Evolutionary conservation across 805 yeast genomes (phyloP).

Genomic region (Ogataea corticis): DNA sequence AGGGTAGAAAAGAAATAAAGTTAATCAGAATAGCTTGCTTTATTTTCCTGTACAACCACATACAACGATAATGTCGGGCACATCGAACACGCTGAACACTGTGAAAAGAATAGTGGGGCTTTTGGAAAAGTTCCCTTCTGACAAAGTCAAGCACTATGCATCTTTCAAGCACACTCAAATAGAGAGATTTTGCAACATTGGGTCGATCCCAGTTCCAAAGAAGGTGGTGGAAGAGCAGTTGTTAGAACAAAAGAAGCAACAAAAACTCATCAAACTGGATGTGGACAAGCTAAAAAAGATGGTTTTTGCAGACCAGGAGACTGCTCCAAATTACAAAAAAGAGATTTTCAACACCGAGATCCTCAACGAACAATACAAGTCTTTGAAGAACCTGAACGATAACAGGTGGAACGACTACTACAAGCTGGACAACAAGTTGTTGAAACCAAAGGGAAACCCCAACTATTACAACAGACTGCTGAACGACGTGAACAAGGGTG

Average conservation of each 20-base stretch:
- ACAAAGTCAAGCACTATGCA: conserved; percentile 64
- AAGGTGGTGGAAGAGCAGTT: conserved; percentile 36
- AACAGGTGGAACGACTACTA: conserved; percentile 67
- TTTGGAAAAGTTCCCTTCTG: conserved; percentile 66
- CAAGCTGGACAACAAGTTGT: conserved; percentile 61
- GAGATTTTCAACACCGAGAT: conserved; percentile 52
- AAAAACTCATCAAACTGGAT: conserved; percentile 34
- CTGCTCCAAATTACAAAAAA: conserved; percentile 42
- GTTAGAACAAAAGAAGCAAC: conserved; percentile 38
- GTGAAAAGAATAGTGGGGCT: conserved; percentile 58
- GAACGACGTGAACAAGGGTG: conserved; percentile 60
- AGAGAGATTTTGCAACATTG: conserved; percentile 52
- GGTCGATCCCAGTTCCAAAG: conserved; percentile 44
- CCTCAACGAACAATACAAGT: conserved; percentile 52
- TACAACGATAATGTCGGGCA: conserved; percentile 4
- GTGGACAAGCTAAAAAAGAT: conserved; percentile 41
- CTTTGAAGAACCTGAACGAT: conserved; percentile 56
- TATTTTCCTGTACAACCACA: not conserved
- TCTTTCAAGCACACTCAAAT: conserved; percentile 71
- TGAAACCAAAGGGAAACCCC: conserved; percentile 84
- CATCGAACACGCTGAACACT: conserved; percentile 9
- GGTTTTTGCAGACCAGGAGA: conserved; percentile 36
- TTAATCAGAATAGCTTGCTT: not conserved
- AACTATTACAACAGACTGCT: conserved; percentile 69
- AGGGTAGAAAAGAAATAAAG: not conserved